phyloP scores from a whole-genome alignment of 1,284 basidiomycete genomes.

The Cryptococcus sp. region DNA sequence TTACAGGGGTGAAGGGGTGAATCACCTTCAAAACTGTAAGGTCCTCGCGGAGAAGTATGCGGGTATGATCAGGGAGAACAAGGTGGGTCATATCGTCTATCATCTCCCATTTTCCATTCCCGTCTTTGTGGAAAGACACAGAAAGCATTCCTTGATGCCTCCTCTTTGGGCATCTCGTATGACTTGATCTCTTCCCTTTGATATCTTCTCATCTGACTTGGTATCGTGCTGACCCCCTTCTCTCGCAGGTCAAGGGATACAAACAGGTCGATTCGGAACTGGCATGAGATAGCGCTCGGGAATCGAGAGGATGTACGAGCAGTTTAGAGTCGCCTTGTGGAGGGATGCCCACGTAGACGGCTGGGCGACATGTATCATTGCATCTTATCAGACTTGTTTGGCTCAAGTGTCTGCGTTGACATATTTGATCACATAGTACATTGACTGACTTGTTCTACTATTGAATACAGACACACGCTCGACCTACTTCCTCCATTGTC shows the following conservation, averaged over 20 bases:
- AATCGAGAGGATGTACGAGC: not conserved
- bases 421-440: not conserved
- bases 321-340: not conserved
- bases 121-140: too few relatives aligned
- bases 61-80: conserved; percentile 77
- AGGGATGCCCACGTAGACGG: not conserved
- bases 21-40: conserved; percentile 85
- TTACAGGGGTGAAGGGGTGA: conserved; percentile 86
- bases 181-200: too few relatives aligned
- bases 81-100: conserved; percentile 61
- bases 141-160: too few relatives aligned
- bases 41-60: conserved; percentile 83
- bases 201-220: too few relatives aligned
- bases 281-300: not conserved
- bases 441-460: not conserved
- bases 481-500: not conserved
- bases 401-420: not conserved
- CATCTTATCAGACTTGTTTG: not conserved
- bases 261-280: conserved; percentile 45
- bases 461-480: not conserved
- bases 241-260: conserved; percentile 60
- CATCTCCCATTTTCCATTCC: too few relatives aligned
- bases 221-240: conserved; percentile 3
- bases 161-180: too few relatives aligned
- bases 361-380: not conserved